Conservation (phyloP, 2,329 filamentous ascomycete species). For the Phialemoniopsis sp. region DNA sequence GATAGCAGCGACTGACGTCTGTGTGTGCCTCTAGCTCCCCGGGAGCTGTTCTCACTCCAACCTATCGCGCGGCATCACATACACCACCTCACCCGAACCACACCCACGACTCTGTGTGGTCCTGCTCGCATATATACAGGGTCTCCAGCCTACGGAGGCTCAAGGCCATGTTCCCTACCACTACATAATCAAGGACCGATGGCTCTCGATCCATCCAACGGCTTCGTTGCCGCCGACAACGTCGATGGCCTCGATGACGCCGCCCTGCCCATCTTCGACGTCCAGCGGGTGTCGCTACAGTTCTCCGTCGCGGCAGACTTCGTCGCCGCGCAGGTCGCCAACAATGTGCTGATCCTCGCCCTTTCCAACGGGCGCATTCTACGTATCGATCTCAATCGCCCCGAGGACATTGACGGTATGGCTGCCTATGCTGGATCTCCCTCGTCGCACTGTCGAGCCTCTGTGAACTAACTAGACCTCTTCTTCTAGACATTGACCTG, state of each 20-base stretch:
- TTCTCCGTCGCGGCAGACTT: constrained; percentile 95
- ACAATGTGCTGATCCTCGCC: constrained; percentile 92
- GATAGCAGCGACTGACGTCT: no score
- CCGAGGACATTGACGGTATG: constrained; percentile 89
- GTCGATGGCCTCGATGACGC: constrained; percentile 49
- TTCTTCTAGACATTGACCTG: constrained; percentile 78
- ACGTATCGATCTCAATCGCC: constrained; percentile 88
- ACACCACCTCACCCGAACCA: no score
- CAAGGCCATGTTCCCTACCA: not conserved
- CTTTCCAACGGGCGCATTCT: constrained; percentile 89
- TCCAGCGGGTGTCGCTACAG: constrained; percentile 87
- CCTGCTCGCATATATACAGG: no score
- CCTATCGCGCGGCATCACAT: no score
- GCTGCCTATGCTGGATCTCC: constrained; percentile 1
- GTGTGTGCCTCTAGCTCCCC: no score
- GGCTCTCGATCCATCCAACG: constrained; percentile 67
- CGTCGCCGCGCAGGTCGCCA: constrained; percentile 92
- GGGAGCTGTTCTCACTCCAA: no score
- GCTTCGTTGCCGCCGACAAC: constrained; percentile 64
- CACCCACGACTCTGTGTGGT: no score
- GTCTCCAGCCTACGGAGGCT: not conserved
- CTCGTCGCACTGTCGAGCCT: not conserved
- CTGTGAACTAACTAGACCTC: constrained; percentile 6
- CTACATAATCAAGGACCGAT: constrained; percentile 32
- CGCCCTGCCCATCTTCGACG: constrained; percentile 84